Percentiles rank a stretch among this genome's conserved stretches.
These are phyloP conservation scores for Dissophora ornata DNA, from an alignment of 192 early-diverging fungal species.

Conservation along the genomic window DNA sequence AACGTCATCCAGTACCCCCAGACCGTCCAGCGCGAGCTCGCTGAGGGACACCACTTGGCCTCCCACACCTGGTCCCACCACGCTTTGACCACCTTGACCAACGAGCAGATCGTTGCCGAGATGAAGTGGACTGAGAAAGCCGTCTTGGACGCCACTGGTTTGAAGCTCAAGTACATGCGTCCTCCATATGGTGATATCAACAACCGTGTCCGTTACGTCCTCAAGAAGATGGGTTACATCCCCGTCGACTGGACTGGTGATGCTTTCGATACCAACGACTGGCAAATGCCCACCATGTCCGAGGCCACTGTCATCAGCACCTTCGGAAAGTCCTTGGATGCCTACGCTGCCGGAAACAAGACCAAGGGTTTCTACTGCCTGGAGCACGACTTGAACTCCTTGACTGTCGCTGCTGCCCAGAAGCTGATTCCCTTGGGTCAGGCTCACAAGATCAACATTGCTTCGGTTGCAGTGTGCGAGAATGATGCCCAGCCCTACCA, in stretches of 20 bases:
- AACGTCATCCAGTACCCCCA: constrained; percentile 64
- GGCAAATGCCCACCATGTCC: constrained; percentile 40
- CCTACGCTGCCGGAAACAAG: constrained; percentile 37
- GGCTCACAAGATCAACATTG: constrained; percentile 34
- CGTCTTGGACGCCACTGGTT: constrained; percentile 60
- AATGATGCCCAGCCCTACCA: constrained; percentile 25
- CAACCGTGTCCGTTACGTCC: constrained; percentile 59
- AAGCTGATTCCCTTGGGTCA: constrained; percentile 33
- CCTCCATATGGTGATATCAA: constrained; percentile 67
- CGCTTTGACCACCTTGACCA: constrained; percentile 61
- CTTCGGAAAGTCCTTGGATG: constrained; percentile 15
- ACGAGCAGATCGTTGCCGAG: constrained; percentile 65
- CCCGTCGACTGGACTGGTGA: constrained; percentile 31
- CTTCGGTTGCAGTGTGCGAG: constrained; percentile 23
- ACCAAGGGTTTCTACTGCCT: constrained; percentile 45
- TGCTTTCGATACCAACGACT: constrained; percentile 62
- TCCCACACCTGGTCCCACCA: constrained; percentile 72
- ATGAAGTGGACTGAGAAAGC: constrained; percentile 60
- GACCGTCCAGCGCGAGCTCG: constrained; percentile 57
- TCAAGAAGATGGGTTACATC: constrained; percentile 38
- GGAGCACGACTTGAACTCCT: constrained; percentile 33
- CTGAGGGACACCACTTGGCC: constrained; percentile 70
- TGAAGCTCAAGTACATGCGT: constrained; percentile 58
- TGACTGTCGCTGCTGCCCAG: constrained; percentile 21
- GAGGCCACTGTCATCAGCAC: constrained; percentile 6